Percentiles rank a stretch among this genome's conserved stretches.
phyloP scores from a whole-genome alignment of 441 rosid species.

The Erysimum cheiri region DNA sequence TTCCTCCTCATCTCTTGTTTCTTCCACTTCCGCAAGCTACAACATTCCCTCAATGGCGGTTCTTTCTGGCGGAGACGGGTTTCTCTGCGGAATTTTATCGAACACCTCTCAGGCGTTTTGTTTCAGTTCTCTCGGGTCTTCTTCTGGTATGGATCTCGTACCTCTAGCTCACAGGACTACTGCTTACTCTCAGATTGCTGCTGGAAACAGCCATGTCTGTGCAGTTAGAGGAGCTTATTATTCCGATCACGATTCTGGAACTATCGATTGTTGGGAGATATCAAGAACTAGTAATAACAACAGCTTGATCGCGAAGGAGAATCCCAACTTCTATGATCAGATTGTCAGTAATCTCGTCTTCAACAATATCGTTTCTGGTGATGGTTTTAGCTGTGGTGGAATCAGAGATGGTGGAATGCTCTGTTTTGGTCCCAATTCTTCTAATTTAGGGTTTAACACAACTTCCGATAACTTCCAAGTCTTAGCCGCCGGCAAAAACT shows the following conservation, averaged over 20 bases:
- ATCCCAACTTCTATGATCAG: conserved; percentile 52
- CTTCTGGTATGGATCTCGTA: conserved; percentile 64
- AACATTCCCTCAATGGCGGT: conserved; percentile 63
- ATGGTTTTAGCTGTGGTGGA: conserved; percentile 86
- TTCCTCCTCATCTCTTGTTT: conserved; percentile 32
- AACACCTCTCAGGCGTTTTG: conserved; percentile 70
- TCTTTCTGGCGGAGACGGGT: conserved; percentile 74
- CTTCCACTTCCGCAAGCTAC: conserved; percentile 42
- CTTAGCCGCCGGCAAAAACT: conserved; percentile 63
- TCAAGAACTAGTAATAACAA: conserved; percentile 44
- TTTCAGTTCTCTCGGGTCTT: conserved; percentile 54
- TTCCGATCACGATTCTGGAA: conserved; percentile 65
- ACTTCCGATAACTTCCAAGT: conserved; percentile 48
- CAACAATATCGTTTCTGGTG: conserved; percentile 71
- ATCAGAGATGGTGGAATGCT: conserved; percentile 70
- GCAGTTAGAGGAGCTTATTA: conserved; percentile 83
- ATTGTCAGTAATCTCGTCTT: conserved; percentile 57
- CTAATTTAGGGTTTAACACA: conserved; percentile 52
- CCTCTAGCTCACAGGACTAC: conserved; percentile 57
- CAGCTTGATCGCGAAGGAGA: conserved; percentile 50
- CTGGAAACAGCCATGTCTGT: conserved; percentile 77
- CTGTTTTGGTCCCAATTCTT: conserved; percentile 77
- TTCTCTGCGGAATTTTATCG: conserved; percentile 73
- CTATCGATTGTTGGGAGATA: conserved; percentile 81
- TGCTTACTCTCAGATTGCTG: conserved; percentile 74